Evolutionary conservation across 306 rosid genomes (phyloP).

Genomic region (Prunus campanulata): DNA sequence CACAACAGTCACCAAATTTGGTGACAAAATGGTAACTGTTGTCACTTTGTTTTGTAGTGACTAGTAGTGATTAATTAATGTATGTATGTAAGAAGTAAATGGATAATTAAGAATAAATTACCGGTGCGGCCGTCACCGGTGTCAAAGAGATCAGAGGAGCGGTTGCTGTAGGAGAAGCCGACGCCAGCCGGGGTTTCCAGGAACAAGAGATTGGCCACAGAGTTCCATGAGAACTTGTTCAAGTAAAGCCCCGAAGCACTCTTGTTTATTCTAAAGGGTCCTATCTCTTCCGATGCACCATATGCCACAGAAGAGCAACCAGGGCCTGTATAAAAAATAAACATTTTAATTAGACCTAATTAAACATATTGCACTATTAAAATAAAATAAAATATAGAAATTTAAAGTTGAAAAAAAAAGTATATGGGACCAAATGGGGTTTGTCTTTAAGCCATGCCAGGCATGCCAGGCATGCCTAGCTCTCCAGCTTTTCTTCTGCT

Average conservation of each 20-base stretch:
- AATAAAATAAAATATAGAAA: no score
- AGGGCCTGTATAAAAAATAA: constrained; percentile 48
- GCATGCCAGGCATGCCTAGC: no score
- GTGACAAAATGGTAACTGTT: no score
- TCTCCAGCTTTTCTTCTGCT: no score
- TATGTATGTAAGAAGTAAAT: not conserved
- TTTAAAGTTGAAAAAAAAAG: no score
- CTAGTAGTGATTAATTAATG: not conserved
- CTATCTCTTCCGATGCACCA: constrained; percentile 96
- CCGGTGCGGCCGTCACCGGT: constrained; percentile 93
- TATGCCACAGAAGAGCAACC: constrained; percentile 99
- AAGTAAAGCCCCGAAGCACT: constrained; percentile 63
- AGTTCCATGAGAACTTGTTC: constrained; percentile 94
- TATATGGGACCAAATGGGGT: no score
- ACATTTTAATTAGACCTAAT: no score
- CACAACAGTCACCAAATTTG: no score
- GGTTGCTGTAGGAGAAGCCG: constrained; percentile 89
- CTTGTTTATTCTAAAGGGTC: constrained; percentile 83
- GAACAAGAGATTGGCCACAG: constrained; percentile 73
- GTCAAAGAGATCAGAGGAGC: constrained; percentile 64
- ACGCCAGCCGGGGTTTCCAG: constrained; percentile 94
- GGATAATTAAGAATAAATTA: constrained; percentile 3
- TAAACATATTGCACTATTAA: no score
- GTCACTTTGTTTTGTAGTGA: no score
- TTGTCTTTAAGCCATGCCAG: no score